Base-by-base conservation (phyloP, 225 moss, liverwort and hornwort species). In the Neckera pumila region DNA sequence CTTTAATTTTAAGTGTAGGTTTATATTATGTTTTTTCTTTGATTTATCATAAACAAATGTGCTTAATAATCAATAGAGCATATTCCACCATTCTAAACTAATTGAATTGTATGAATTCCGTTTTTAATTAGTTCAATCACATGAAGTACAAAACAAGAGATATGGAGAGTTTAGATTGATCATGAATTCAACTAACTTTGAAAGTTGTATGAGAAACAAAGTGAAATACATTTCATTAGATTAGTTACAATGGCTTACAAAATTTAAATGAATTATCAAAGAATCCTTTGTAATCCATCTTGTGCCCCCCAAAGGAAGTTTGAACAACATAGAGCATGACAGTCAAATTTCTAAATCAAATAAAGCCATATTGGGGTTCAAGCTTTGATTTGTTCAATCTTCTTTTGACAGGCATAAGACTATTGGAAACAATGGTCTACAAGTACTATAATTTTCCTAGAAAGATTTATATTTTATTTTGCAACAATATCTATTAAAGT, bases 251-350 rank as follows among this genome's bases (percentile, higher is more conserved):
- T 8, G n/a, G n/a, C 8, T 45, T 45, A 45, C 45, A 45, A 38
- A 21, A n/a, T 67, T n/a, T n/a, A n/a, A n/a, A n/a, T n/a, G n/a
- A n/a, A n/a, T n/a, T n/a, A n/a, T n/a, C n/a, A n/a, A n/a, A n/a
- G n/a, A 40, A 4, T 23, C 14, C 2, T 4, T 38, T 38, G 7
- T 69, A 4, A 14, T 69, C 38, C 4, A 38, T 38, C 2, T 14
- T 14, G 1, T 8, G 0, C 2, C 38, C 0, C 1, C 13, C 4
- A 69, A 38, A 23, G 8, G 4, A 69, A n/a, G 3, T 38, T 23
- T 14, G 23, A 70, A 38, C 1, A 38, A 69, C 38, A 22, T 69
- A 7, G 11, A 69, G 3, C 1, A 12, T 12, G 4, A 67, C 0
- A 38, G 4, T 7, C 4, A 69, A 69, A 14, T 17, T 2, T 69